phyloP scores from a whole-genome alignment of 2,329 filamentous ascomycete genomes.

The Fusarium oligoseptatum region DNA sequence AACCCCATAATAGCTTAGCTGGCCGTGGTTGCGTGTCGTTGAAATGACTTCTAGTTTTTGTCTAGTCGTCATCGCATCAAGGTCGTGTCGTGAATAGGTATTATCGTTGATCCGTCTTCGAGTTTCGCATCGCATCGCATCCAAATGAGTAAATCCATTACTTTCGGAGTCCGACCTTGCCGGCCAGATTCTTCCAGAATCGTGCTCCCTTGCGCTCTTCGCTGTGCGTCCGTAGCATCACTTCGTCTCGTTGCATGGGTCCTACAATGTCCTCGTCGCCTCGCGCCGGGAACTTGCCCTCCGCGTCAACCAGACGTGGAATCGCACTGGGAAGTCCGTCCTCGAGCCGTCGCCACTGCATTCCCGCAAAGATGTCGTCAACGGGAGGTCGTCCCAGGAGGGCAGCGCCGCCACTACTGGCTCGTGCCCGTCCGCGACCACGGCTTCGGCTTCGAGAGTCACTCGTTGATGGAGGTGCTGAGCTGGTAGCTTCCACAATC shows the following conservation, averaged over 20 bases:
- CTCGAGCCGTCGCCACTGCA: slow-evolving; percentile 62
- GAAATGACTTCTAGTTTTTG: slow-evolving; percentile 33
- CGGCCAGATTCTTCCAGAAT: slow-evolving; percentile 64
- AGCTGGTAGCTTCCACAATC: slow-evolving; percentile 56
- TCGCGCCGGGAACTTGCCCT: slow-evolving; percentile 88
- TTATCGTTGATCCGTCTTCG: slow-evolving; percentile 29
- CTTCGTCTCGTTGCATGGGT: slow-evolving; percentile 79
- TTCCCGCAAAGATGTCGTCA: slow-evolving; percentile 57
- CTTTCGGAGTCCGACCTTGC: slow-evolving; percentile 57
- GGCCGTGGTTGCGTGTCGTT: slow-evolving; percentile 16
- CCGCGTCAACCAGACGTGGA: slow-evolving; percentile 76
- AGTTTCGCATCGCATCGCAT: slow-evolving; percentile 9
- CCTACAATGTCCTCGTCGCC: slow-evolving; percentile 95
- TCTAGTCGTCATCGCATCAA: slow-evolving; percentile 42
- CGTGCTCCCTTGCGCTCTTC: slow-evolving; percentile 60
- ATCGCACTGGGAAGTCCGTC: slow-evolving; percentile 74
- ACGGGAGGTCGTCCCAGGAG: slow-evolving; percentile 48
- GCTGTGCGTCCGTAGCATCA: slow-evolving; percentile 62
- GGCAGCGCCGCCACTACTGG: slow-evolving; percentile 59
- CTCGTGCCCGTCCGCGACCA: slow-evolving; percentile 55
- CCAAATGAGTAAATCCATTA: slow-evolving; percentile 25
- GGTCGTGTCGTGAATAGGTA: slow-evolving; percentile 45
- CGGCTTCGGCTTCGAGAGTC: slow-evolving; percentile 56
- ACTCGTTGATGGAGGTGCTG: slow-evolving; percentile 43
- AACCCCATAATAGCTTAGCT: slow-evolving; percentile 36